Base-by-base conservation (phyloP, 768 basidiomycete genomes). In the Suillus fuscotomentosus region DNA sequence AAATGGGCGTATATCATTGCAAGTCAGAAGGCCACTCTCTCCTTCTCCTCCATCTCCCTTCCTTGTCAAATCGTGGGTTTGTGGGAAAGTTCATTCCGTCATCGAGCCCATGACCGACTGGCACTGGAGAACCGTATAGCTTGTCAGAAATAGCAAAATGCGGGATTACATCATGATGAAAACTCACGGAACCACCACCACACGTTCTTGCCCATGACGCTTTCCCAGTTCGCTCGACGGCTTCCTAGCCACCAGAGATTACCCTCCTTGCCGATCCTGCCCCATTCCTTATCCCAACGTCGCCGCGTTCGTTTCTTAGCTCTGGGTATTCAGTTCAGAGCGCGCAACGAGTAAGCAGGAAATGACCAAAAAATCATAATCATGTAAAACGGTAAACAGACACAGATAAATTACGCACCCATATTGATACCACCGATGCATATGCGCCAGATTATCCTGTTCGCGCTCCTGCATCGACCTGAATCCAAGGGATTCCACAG, bases 191-290 rank as follows among this genome's bases (percentile, higher is more conserved):
- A 81, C 95, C 95, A 97, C 45, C 88, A 86, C 73, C 83, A 81
- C 62, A 75, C 74, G 63, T 78, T 84, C 41, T 69, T 75, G 10
- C 95, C 95, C 94, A 98, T 97, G 51, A 90, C 88, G 57, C 86
- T 84, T 68, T 84, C 83, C 95, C 95, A 97, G 67, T 88, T 89
- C 50, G 76, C 79, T 57, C 80, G 74, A 53, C 69, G 65, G 67
- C 81, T 84, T 34, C 91, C 95, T 42, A 86, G 76, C 88, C 90
- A 93, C 95, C 95, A 98, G 8, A 96, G 75, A 72, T 95, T 88
- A 0, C 91, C 94, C 71, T 96, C 95, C 38, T 80, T 85, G 8
- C 82, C 79, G 1, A 91, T 79, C 36, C 81, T 76, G 0, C 95
- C 95, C 91, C 92, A 98, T 70, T 96, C 94, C 31, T 77, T 76